Evolutionary conservation across 2,329 filamentous ascomycete species (phyloP).

Genomic region (Fusarium papillatum): DNA sequence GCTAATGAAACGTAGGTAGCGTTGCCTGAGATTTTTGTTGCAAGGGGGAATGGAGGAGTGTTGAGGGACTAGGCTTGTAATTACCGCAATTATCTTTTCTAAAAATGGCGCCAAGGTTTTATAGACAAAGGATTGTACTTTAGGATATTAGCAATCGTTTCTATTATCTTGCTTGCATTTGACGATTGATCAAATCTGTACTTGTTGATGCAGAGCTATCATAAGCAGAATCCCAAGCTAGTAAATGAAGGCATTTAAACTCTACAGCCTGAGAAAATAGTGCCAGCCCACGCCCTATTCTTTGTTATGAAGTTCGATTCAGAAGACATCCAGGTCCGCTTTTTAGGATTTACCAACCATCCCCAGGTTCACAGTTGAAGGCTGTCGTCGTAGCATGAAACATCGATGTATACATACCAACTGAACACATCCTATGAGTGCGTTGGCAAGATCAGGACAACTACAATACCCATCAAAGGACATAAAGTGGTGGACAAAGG

Average conservation of each 20-base stretch:
- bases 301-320: neutral
- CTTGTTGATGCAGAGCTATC: neutral
- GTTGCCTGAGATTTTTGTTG: fast-evolving
- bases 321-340: neutral
- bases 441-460: neutral
- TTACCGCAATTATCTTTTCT: neutral
- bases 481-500: neutral
- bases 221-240: neutral
- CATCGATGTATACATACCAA: neutral
- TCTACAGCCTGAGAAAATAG: neutral
- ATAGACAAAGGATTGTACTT: neutral
- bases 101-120: neutral
- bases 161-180: neutral
- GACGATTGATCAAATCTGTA: neutral
- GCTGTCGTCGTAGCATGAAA: neutral
- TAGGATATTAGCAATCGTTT: neutral
- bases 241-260: neutral
- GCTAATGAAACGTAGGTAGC: neutral
- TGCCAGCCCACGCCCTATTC: neutral
- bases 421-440: neutral
- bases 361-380: neutral
- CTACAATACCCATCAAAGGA: neutral
- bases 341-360: neutral
- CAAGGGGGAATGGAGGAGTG: neutral
- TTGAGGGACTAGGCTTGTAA: neutral